Percentiles rank a stretch among this genome's conserved stretches.
Evolutionary conservation across 306 rosid species (phyloP).

Genomic region (Dalbergia oliveri): DNA sequence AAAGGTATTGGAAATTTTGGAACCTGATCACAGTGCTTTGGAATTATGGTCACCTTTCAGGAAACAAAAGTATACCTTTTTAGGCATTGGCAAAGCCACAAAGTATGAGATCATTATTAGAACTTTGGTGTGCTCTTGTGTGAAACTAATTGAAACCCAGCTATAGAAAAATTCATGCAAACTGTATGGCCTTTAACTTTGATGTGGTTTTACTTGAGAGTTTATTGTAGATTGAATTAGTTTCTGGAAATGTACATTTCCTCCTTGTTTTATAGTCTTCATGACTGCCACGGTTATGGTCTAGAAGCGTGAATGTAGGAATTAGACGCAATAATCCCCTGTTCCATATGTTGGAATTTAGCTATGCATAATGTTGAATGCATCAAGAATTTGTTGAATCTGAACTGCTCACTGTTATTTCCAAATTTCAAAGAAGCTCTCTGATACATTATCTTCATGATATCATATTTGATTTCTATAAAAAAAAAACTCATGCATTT

Average conservation of each 20-base stretch:
- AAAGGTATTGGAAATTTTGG: background rate
- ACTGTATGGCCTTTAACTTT: background rate
- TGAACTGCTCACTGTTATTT: slow-evolving; percentile 31
- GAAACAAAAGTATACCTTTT: too few species aligned
- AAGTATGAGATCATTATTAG: too few species aligned
- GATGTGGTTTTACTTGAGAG: slow-evolving; percentile 20
- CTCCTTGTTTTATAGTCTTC: background rate
- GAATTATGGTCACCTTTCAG: background rate
- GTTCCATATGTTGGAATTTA: slow-evolving; percentile 15
- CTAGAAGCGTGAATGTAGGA: background rate
- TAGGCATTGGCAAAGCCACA: too few species aligned
- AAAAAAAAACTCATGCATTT: background rate
- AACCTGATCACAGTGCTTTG: background rate
- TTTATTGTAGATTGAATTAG: background rate
- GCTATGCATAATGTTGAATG: slow-evolving; percentile 19
- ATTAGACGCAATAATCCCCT: background rate
- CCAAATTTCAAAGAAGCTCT: slow-evolving; percentile 35
- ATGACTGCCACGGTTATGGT: slow-evolving; percentile 7
- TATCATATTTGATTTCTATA: background rate
- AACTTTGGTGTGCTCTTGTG: too few species aligned
- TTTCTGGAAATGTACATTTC: slow-evolving; percentile 28
- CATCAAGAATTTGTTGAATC: slow-evolving; percentile 18
- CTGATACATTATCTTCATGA: slow-evolving; percentile 22
- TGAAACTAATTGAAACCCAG: too few species aligned
- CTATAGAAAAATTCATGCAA: too few species aligned